Percentiles rank a stretch among this genome's conserved stretches.
Conservation (phyloP, 2,329 filamentous ascomycete genomes). For the Pseudogymnoascus pannorum region DNA sequence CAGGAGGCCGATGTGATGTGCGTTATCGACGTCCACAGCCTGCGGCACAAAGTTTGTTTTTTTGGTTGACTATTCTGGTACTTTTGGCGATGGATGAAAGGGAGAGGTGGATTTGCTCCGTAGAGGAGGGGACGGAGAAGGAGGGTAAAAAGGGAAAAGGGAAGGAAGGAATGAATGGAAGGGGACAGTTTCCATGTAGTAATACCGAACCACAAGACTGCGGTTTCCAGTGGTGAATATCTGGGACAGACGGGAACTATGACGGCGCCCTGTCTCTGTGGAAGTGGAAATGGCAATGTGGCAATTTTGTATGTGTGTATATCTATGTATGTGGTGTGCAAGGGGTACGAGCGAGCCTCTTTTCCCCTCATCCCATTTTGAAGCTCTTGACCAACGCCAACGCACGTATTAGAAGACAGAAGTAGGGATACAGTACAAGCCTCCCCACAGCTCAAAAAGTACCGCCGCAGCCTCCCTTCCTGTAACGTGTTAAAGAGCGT, state of each 20-base stretch:
- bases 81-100: not conserved
- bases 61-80: not conserved
- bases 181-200: not conserved
- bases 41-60: too few relatives aligned
- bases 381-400: not conserved
- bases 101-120: too few relatives aligned
- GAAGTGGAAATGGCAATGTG: not conserved
- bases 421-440: not conserved
- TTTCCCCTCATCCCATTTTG: not conserved
- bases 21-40: not conserved
- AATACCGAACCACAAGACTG: too few relatives aligned
- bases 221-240: too few relatives aligned
- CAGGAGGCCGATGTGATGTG: constrained; percentile 1
- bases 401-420: not conserved
- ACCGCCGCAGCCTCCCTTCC: not conserved
- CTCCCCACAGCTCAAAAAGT: not conserved
- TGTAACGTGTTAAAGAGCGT: not conserved
- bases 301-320: too few relatives aligned
- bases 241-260: not conserved
- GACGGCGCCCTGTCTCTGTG: not conserved
- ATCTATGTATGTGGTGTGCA: not conserved
- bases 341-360: not conserved
- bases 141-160: not conserved
- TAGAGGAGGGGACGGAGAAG: not conserved
- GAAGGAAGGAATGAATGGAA: not conserved